Percentiles rank a stretch among this genome's conserved stretches.
These are phyloP conservation scores for Circinella minor DNA, from an alignment of 371 early-diverging fungal species.

Conservation along the genomic window DNA sequence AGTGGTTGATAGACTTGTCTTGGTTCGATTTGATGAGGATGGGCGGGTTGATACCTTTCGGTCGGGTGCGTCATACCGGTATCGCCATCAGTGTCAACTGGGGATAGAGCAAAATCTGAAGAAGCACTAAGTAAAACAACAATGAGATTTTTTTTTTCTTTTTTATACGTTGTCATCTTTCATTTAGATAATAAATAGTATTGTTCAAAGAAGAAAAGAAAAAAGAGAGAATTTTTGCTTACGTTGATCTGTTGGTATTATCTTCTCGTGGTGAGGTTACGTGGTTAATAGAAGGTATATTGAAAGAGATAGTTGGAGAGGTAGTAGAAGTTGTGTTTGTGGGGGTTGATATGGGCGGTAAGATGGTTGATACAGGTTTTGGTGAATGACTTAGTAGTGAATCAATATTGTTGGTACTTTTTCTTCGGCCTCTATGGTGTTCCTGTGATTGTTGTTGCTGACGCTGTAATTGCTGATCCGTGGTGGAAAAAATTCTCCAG, in stretches of 20 bases:
- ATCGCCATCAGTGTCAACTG: conserved; percentile 6
- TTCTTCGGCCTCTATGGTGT: conserved; percentile 10
- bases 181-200: neutral
- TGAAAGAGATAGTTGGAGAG: neutral
- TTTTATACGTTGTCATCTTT: too few species aligned
- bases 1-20: conserved; percentile 5
- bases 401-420: conserved; percentile 17
- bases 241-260: neutral
- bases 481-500: conserved; percentile 7
- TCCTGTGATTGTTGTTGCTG: too few species aligned
- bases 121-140: neutral
- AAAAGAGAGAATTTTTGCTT: neutral
- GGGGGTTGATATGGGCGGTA: conserved; percentile 19
- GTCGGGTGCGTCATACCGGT: neutral
- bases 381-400: conserved; percentile 21
- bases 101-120: neutral
- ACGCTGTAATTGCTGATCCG: neutral
- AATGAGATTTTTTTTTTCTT: neutral
- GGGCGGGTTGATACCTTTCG: neutral
- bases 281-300: conserved; percentile 1
- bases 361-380: conserved; percentile 1
- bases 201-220: neutral
- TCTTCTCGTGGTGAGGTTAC: neutral
- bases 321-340: neutral
- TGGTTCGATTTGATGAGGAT: conserved; percentile 5